These are phyloP conservation scores for Termitomyces sp. DNA, from an alignment of 768 basidiomycete species.

Conservation along the genomic window DNA sequence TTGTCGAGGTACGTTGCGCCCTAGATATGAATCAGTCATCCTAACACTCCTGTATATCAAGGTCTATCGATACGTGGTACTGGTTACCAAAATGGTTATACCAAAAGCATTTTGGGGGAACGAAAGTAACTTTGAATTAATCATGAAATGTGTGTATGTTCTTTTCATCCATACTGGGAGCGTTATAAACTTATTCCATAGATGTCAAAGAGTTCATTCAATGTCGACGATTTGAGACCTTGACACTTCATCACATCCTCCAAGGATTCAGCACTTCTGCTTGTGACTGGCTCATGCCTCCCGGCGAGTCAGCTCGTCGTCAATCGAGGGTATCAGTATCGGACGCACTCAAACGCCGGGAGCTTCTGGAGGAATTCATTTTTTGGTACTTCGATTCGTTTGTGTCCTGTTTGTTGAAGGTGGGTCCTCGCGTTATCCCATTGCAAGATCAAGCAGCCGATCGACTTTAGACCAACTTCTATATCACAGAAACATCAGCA, in stretches of 20 bases:
- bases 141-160: constrained; percentile 51
- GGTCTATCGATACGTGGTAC: constrained; percentile 69
- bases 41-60: constrained; percentile 25
- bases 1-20: constrained; percentile 51
- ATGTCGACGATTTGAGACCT: constrained; percentile 76
- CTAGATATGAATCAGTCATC: not conserved
- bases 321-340: constrained; percentile 56
- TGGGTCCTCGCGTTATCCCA: constrained; percentile 28
- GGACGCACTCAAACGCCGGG: constrained; percentile 74
- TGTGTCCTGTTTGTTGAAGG: constrained; percentile 75
- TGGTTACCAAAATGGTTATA: constrained; percentile 67
- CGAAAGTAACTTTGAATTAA: constrained; percentile 55
- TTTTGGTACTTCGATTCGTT: constrained; percentile 94
- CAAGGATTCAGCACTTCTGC: constrained; percentile 74
- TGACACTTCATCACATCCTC: constrained; percentile 72
- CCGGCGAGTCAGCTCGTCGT: constrained; percentile 30
- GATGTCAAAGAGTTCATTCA: constrained; percentile 75
- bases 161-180: not conserved
- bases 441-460: not conserved
- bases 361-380: constrained; percentile 84
- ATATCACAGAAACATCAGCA: constrained; percentile 88
- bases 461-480: constrained; percentile 76
- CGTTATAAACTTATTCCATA: constrained; percentile 24
- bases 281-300: constrained; percentile 76
- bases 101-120: constrained; percentile 82